Base-by-base conservation (phyloP, 352 stramenopile species). In the Globisporangium carolinianum region DNA sequence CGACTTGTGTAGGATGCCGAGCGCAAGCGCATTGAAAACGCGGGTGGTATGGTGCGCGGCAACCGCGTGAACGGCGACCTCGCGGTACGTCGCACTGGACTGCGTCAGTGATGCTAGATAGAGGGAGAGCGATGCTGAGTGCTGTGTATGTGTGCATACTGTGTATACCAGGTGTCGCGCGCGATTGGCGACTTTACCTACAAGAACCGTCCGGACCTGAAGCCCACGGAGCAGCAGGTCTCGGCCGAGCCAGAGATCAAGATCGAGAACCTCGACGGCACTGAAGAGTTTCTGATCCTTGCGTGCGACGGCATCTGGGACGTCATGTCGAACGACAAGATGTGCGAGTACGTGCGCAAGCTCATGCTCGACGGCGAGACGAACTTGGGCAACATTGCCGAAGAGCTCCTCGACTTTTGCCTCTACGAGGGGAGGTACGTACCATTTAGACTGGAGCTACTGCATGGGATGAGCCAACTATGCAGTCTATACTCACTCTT, bases 241-340 rank as follows among this genome's bases (percentile, higher is more conserved):
- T 95, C 87, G 17, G 79, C 86, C 0, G 86, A 96, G 62, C 89
- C 92, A 0, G 91, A 98, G 14, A 83, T 97, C 61, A 79, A 89
- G 65, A 74, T 95, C 51, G 70, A 94, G 50, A 48, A 66, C 57
- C 75, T 89, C 9, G 77, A 91, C 53, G 73, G 76, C 46, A 83
- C 91, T 47, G 87, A 97, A 56, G 85, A 97, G 66, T 97, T 97
- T 57, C 66, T 97, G 4, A 65, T 97, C 15, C 71, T 98, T 41
- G 91, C 89, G 9, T 98, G 89, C 58, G 91, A 98, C 56, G 92
- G 91, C 45, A 95, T 97, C 53, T 97, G 92, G 91, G 92, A 98
- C 53, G 91, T 97, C 41, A 96, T 98, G 83, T 83, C 63, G 50
- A 95, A 97, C 58, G 83, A 97, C 62, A 82, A 96, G 53, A 75